phyloP scores from a whole-genome alignment of 2,329 filamentous ascomycete species.

The Fusarium agapanthi region DNA sequence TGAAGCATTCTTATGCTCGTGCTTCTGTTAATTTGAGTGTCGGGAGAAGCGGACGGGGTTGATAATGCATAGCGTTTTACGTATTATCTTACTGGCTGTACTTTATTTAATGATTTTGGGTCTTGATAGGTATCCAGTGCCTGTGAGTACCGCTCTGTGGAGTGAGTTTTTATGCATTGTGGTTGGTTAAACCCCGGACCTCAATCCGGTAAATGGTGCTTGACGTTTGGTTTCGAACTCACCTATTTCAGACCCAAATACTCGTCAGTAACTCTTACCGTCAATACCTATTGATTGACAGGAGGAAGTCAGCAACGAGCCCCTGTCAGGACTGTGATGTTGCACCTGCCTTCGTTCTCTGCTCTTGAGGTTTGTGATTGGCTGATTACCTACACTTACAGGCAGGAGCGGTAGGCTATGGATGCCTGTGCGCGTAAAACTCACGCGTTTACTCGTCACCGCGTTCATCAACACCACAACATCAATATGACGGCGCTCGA shows the following conservation, averaged over 20 bases:
- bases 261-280: neutral
- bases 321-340: neutral
- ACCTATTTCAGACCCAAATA: neutral
- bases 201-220: neutral
- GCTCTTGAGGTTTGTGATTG: conserved; percentile 18
- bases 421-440: conserved; percentile 23
- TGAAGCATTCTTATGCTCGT: neutral
- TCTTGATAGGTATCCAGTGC: too few relatives aligned
- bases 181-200: neutral
- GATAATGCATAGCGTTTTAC: neutral
- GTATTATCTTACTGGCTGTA: neutral
- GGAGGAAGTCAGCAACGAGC: neutral
- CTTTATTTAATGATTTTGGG: neutral
- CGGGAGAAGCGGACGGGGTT: neutral
- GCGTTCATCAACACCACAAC: neutral
- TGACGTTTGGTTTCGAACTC: neutral
- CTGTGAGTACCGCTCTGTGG: neutral
- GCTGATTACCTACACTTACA: neutral
- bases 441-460: conserved; percentile 28
- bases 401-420: conserved; percentile 9
- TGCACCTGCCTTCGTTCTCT: neutral
- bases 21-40: neutral
- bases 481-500: neutral
- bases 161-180: too few relatives aligned
- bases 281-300: neutral